Evolutionary conservation across 108 stramenopile genomes (phyloP), one percentile per base, ranked within the genome.

Genomic region (Fragilariopsis cylindrus): DNA sequence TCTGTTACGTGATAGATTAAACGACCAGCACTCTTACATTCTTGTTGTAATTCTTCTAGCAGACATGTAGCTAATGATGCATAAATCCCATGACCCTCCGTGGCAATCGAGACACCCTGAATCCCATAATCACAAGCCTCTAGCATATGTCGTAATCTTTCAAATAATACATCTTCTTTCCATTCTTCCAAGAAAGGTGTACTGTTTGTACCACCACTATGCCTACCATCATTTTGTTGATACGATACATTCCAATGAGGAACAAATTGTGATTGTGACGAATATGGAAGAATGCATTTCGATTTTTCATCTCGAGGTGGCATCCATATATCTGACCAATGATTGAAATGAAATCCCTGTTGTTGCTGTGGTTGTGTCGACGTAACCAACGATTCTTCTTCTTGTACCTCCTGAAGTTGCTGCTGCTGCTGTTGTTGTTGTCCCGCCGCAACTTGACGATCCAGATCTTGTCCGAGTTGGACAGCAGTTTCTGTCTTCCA

Each of bases 261-360:
- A 3, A 30, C 65, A 11, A 81, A 42, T 5, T 68, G 67, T 18
- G 77, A 79, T 54, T 85, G 77, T 46, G 68, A 69, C 11, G 79
- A 77, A 56, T 68, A 62, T 5, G 85, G 82, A 3, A 89, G 65
- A 42, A 77, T 68, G 53, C 86, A 76, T 44, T 74, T 84, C 50
- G 81, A 82, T 42, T 56, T 44, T 7, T 67, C 50, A 48, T 88
- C 78, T 70, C 73, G 65, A 8, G 92, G 92, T 67, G 92, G 90
- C 87, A 90, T 87, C 68, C 70, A 83, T 67, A 83, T 89, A 60
- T 93, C 85, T 60, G 79, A 74, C 92, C 92, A 93, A 42, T 81
- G 41, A 40, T 63, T 11, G 3, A 63, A 41, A 63, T 6, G 46
- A 44, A 63, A 63, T 45, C 39, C 43, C 42, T 15, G 4, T 4